These are phyloP conservation scores for Solanum pennellii DNA, from an alignment of 257 asterid species.

Conservation along the genomic window DNA sequence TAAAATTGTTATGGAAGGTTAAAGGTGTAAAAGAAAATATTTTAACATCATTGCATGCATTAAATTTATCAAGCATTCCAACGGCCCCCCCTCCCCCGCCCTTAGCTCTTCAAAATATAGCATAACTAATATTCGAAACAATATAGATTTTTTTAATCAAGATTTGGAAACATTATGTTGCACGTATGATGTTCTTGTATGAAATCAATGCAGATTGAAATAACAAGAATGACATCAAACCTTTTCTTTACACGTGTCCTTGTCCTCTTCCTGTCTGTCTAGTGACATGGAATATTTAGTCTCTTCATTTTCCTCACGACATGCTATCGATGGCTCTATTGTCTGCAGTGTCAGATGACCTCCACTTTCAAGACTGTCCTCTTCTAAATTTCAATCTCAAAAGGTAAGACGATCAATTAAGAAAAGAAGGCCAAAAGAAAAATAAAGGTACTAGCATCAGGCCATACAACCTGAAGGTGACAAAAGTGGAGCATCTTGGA, in stretches of 20 bases:
- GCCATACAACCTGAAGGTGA: slow-evolving; percentile 41
- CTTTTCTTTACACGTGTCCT: slow-evolving; percentile 32
- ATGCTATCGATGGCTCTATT: slow-evolving; percentile 16
- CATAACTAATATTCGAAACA: not conserved
- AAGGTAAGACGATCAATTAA: slow-evolving; percentile 6
- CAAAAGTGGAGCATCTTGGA: slow-evolving; percentile 24
- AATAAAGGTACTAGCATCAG: slow-evolving; percentile 10
- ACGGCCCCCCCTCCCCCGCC: not conserved
- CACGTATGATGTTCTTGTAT: not conserved
- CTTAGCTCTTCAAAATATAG: not conserved
- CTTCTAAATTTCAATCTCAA: not conserved
- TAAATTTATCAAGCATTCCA: not conserved
- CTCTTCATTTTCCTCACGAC: slow-evolving; percentile 24
- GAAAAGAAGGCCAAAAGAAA: not conserved
- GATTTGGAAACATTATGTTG: not conserved
- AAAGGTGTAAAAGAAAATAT: not conserved
- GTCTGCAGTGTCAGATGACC: slow-evolving; percentile 14
- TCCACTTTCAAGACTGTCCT: slow-evolving; percentile 19
- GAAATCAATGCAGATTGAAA: not conserved
- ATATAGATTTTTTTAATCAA: not conserved
- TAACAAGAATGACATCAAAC: slow-evolving; percentile 11
- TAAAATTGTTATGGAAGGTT: not conserved
- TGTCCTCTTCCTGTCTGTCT: slow-evolving; percentile 22
- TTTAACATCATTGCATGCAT: not conserved
- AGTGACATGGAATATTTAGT: slow-evolving; percentile 9